Conservation (phyloP, 805 yeast species). For the Saccharomycopsis lassenensis region DNA sequence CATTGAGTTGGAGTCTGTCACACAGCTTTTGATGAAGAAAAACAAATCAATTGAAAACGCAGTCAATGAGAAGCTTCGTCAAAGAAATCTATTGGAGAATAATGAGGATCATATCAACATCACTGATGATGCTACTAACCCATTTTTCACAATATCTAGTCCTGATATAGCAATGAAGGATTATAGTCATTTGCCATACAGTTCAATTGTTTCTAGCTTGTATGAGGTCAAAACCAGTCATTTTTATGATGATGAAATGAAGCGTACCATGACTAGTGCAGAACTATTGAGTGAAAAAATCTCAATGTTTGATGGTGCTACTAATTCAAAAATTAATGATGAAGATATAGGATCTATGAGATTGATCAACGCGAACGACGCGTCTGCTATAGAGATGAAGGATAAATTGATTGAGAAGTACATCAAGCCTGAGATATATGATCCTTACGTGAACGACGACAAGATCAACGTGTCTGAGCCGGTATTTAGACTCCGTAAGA, state of each 20-base stretch:
- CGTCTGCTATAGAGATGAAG: too few relatives aligned
- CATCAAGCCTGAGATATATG: slow-evolving; percentile 28
- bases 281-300: slow-evolving; percentile 2
- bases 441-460: slow-evolving; percentile 23
- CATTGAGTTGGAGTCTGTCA: slow-evolving; percentile 76
- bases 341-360: slow-evolving; percentile 33
- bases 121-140: slow-evolving; percentile 80
- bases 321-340: slow-evolving; percentile 36
- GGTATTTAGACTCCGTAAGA: slow-evolving; percentile 54
- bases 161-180: slow-evolving; percentile 39
- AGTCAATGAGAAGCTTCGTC: slow-evolving; percentile 74
- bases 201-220: slow-evolving; percentile 61
- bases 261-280: too few relatives aligned
- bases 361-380: slow-evolving; percentile 35
- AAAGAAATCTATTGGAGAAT: slow-evolving; percentile 45
- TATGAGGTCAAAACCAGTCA: slow-evolving; percentile 57
- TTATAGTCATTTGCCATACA: slow-evolving; percentile 60
- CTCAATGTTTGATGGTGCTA: slow-evolving; percentile 36
- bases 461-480: slow-evolving; percentile 23
- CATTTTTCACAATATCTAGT: slow-evolving; percentile 60
- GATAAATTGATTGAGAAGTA: too few relatives aligned
- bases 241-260: slow-evolving; percentile 34
- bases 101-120: slow-evolving; percentile 73
- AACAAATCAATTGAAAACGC: slow-evolving; percentile 69
- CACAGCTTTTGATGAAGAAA: slow-evolving; percentile 60